These are phyloP conservation scores for Candida qinlingensis DNA, from an alignment of 805 yeast species.

Conservation along the genomic window DNA sequence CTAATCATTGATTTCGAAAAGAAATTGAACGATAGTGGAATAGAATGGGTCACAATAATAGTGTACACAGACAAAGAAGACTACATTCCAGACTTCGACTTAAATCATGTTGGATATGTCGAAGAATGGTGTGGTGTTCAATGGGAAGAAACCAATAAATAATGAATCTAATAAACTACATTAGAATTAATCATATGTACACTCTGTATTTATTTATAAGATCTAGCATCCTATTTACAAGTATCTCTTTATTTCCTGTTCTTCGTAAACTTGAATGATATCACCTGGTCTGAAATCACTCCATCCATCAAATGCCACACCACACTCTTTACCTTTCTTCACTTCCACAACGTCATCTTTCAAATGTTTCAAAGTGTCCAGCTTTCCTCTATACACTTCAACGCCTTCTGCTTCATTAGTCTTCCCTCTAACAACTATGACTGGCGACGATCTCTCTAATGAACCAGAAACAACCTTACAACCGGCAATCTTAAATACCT, in stretches of 20 bases:
- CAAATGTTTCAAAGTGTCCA: conserved; percentile 72
- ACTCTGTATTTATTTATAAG: background rate
- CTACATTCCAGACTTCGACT: conserved; percentile 51
- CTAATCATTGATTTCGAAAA: conserved; percentile 78
- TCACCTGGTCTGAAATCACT: conserved; percentile 72
- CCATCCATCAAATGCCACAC: conserved; percentile 67
- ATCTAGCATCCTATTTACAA: conserved; percentile 14
- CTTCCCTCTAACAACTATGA: conserved; percentile 47
- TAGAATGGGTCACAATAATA: conserved; percentile 96
- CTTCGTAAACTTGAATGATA: conserved; percentile 66
- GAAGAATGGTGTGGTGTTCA: conserved; percentile 83
- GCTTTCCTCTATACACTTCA: conserved; percentile 49
- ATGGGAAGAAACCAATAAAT: conserved; percentile 57
- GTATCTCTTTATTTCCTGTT: conserved; percentile 50
- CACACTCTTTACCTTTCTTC: conserved; percentile 87
- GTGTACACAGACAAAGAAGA: conserved; percentile 75
- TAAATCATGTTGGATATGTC: conserved; percentile 67
- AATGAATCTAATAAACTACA: background rate
- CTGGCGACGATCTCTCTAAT: conserved; percentile 51
- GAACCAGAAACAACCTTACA: conserved; percentile 72
- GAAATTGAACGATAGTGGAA: conserved; percentile 48
- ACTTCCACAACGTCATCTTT: conserved; percentile 77
- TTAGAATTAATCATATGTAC: background rate
- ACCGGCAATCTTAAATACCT: conserved; percentile 71
- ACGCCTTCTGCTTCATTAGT: conserved; percentile 26